phyloP scores from a whole-genome alignment of 257 asterid genomes.

The Cruciata laevipes region DNA sequence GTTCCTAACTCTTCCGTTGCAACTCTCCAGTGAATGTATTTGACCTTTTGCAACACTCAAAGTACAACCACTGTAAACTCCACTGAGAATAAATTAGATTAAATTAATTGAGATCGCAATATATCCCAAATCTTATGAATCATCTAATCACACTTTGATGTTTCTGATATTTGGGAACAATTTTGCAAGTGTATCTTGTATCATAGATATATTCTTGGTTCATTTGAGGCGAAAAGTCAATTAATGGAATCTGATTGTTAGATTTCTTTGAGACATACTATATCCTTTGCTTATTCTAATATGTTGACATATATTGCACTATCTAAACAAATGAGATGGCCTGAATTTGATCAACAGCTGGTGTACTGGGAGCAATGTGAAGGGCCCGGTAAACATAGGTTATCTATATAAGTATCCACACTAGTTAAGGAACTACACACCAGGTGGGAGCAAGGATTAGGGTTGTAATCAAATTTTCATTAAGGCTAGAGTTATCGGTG shows the following conservation, averaged over 20 bases:
- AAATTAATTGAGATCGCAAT: neutral
- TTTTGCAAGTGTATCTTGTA: neutral
- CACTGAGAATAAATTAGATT: neutral
- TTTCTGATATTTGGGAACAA: neutral
- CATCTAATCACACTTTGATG: neutral
- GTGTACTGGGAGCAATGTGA: too few species aligned
- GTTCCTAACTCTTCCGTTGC: neutral
- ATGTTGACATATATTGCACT: neutral
- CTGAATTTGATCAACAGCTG: too few species aligned
- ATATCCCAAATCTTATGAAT: neutral
- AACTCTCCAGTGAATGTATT: neutral
- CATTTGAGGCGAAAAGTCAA: constrained; percentile 1
- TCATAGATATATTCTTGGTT: neutral
- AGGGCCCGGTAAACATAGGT: too few species aligned
- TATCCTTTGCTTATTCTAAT: neutral
- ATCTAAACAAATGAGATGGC: too few species aligned
- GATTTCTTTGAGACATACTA: neutral
- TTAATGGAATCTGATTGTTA: constrained; percentile 1
- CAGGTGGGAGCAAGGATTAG: too few species aligned
- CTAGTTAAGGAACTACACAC: too few species aligned
- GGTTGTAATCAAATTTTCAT: too few species aligned
- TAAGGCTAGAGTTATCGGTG: too few species aligned
- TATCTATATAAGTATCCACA: too few species aligned
- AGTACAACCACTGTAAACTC: neutral
- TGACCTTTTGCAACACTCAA: constrained; percentile 2